Percentiles rank a stretch among this genome's conserved stretches.
Evolutionary conservation across 1,284 basidiomycete species (phyloP).

Genomic region (Chalciporus piperatoides): DNA sequence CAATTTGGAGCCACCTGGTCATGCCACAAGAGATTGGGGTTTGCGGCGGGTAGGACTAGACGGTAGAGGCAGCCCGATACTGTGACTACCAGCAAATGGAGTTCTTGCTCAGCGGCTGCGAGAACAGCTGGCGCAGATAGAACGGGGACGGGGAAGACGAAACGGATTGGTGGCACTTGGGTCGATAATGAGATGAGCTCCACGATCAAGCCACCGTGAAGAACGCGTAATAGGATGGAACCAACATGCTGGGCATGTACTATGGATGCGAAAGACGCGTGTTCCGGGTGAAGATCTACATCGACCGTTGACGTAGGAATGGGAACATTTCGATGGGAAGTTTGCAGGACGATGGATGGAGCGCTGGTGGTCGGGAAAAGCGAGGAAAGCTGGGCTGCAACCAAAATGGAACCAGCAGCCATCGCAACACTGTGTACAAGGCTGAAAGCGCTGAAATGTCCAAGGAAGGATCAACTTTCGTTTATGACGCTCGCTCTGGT

Average conservation of each 20-base stretch:
- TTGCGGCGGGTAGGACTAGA: slow-evolving; percentile 62
- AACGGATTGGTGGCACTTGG: slow-evolving; percentile 61
- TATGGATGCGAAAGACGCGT: slow-evolving; percentile 64
- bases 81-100: slow-evolving; percentile 74
- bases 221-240: slow-evolving; percentile 68
- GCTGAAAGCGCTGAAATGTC: neutral
- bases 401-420: slow-evolving; percentile 48
- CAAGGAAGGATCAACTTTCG: neutral
- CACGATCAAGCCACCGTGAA: slow-evolving; percentile 71
- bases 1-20: slow-evolving; percentile 51
- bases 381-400: slow-evolving; percentile 62
- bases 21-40: slow-evolving; percentile 54
- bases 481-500: neutral
- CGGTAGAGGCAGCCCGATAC: slow-evolving; percentile 73
- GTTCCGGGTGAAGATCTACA: slow-evolving; percentile 62
- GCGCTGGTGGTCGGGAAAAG: slow-evolving; percentile 52
- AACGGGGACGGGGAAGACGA: slow-evolving; percentile 75
- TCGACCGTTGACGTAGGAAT: slow-evolving; percentile 41
- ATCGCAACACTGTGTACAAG: slow-evolving; percentile 13
- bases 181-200: slow-evolving; percentile 74
- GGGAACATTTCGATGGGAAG: slow-evolving; percentile 52
- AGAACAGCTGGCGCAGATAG: slow-evolving; percentile 65
- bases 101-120: slow-evolving; percentile 52
- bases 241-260: slow-evolving; percentile 60
- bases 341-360: slow-evolving; percentile 53